These are phyloP conservation scores for Plasmodium berghei DNA, from an alignment of 169 alveolate genomes.

Conservation along the genomic window DNA sequence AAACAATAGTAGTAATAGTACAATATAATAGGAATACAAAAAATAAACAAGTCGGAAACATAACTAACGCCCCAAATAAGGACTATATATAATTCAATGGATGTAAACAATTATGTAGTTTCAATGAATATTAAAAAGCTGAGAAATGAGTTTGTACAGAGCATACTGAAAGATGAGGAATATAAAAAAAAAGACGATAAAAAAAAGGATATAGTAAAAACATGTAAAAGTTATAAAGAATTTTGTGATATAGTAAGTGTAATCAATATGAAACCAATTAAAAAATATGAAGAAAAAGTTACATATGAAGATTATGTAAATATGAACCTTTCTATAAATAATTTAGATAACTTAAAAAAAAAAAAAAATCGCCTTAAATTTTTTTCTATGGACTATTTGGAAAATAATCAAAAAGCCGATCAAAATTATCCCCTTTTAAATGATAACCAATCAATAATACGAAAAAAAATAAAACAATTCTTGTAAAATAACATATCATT, in stretches of 20 bases:
- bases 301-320: conserved; percentile 56
- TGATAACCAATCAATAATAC: neutral
- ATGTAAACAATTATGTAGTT: neutral
- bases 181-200: conserved; percentile 67
- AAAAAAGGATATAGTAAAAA: conserved; percentile 68
- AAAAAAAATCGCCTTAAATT: neutral
- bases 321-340: neutral
- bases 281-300: conserved; percentile 61
- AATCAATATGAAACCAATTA: conserved; percentile 72
- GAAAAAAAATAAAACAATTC: conserved; percentile 16
- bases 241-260: conserved; percentile 59
- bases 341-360: conserved; percentile 2
- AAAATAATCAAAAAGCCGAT: conserved; percentile 6
- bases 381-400: neutral
- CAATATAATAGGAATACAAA: neutral
- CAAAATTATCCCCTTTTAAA: neutral
- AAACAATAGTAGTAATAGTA: neutral
- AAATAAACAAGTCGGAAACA: neutral
- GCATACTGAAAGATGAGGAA: conserved; percentile 57
- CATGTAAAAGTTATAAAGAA: conserved; percentile 72
- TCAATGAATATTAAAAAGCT: conserved; percentile 29
- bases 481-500: conserved; percentile 2
- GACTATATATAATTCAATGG: neutral
- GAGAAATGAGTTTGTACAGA: conserved; percentile 49
- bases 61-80: too few species aligned